Conservation (phyloP, 139 green algal genomes). For the Bryopsis sp. region DNA sequence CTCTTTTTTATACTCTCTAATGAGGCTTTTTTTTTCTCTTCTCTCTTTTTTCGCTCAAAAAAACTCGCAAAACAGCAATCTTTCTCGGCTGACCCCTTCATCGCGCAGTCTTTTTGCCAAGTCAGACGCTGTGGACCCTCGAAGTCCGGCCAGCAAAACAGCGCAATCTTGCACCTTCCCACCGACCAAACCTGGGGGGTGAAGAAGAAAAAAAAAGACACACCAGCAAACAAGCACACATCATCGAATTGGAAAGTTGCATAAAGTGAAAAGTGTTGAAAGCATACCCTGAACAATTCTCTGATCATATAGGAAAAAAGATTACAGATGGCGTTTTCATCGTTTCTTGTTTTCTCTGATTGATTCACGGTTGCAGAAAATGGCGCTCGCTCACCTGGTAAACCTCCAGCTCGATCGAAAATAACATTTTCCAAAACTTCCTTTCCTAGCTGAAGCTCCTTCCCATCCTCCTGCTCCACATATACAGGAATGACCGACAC, state of each 20-base stretch:
- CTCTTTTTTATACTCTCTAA: too few relatives aligned
- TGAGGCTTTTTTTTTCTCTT: too few relatives aligned
- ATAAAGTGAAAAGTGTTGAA: not conserved
- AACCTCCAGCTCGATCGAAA: too few relatives aligned
- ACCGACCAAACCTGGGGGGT: slow-evolving; percentile 26
- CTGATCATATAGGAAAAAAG: not conserved
- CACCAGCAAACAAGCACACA: slow-evolving; percentile 1
- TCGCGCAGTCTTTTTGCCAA: slow-evolving; percentile 41
- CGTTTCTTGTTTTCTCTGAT: too few relatives aligned
- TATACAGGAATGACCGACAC: too few relatives aligned
- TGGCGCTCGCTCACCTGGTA: too few relatives aligned
- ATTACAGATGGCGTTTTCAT: not conserved
- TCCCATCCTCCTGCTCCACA: too few relatives aligned
- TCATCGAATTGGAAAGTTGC: not conserved
- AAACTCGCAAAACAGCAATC: slow-evolving; percentile 62
- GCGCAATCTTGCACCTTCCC: slow-evolving; percentile 27
- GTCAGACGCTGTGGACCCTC: slow-evolving; percentile 33
- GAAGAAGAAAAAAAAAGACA: too few relatives aligned
- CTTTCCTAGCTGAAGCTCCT: too few relatives aligned
- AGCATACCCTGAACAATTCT: not conserved
- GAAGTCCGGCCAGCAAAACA: slow-evolving; percentile 52
- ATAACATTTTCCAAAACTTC: too few relatives aligned
- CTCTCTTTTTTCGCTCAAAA: slow-evolving; percentile 32
- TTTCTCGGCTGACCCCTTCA: slow-evolving; percentile 41
- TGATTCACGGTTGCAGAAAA: too few relatives aligned